Conservation (phyloP, 495 filamentous ascomycete species). For the Neurospora tetrasperma region DNA sequence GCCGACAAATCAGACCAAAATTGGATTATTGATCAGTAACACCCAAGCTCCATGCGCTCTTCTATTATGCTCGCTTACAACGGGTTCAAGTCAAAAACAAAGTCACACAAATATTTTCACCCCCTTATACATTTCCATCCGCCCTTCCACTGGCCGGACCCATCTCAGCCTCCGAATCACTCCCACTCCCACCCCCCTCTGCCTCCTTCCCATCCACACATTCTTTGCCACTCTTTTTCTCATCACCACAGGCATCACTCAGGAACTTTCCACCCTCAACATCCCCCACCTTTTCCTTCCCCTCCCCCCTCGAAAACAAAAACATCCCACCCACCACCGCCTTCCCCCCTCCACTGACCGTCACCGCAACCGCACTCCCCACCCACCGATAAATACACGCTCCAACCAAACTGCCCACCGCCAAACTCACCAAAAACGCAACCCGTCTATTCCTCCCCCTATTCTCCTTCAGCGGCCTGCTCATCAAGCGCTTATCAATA, state of each 20-base stretch:
- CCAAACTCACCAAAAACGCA: slow-evolving; percentile 40
- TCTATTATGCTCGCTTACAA: background rate
- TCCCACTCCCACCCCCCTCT: background rate
- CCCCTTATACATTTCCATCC: background rate
- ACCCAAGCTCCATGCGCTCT: too few species aligned
- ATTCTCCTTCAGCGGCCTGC: slow-evolving; percentile 24
- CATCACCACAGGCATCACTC: background rate
- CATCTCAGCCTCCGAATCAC: background rate
- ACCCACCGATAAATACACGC: slow-evolving; percentile 35
- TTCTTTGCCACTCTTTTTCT: background rate
- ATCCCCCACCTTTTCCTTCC: slow-evolving; percentile 11
- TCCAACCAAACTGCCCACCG: slow-evolving; percentile 43
- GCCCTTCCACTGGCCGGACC: background rate
- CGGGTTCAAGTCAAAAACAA: background rate
- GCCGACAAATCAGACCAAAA: background rate
- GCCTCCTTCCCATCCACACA: background rate
- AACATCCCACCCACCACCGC: slow-evolving; percentile 35
- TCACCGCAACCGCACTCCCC: slow-evolving; percentile 32
- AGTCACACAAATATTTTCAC: background rate
- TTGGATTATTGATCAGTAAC: background rate
- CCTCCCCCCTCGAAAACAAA: slow-evolving; percentile 28
- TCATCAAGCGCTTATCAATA: slow-evolving; percentile 40
- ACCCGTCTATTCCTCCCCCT: slow-evolving; percentile 40
- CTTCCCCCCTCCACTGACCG: slow-evolving; percentile 36
- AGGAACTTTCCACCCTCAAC: background rate